phyloP scores from a whole-genome alignment of 371 early-diverging fungal genomes.

The Mortierella sp. region DNA sequence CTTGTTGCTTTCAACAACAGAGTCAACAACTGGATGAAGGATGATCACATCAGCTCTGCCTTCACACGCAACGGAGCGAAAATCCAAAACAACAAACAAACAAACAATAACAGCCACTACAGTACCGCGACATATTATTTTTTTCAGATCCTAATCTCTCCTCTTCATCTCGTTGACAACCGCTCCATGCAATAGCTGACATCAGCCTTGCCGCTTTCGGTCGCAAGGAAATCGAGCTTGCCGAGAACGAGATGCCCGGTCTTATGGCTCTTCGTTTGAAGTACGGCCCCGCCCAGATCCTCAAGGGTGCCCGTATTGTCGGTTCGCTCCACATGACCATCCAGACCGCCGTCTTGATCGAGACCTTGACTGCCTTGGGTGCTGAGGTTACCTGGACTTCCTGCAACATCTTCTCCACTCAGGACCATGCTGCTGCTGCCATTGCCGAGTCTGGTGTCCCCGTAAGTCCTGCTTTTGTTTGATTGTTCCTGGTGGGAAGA shows the following conservation, averaged over 20 bases:
- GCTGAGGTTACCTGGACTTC: conserved; percentile 99
- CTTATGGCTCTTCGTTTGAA: conserved; percentile 94
- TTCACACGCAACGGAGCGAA: no score
- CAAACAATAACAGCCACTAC: background rate
- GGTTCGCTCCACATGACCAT: conserved; percentile 99
- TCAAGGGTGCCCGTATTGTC: conserved; percentile 97
- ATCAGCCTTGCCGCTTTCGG: conserved; percentile 94
- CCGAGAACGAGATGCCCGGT: conserved; percentile 99
- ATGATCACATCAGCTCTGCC: background rate
- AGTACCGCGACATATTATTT: background rate
- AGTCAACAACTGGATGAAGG: background rate
- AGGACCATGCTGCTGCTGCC: conserved; percentile 96
- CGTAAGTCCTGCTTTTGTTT: conserved; percentile 27
- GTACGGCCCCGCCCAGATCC: conserved; percentile 93
- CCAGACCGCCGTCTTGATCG: conserved; percentile 98
- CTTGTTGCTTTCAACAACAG: background rate
- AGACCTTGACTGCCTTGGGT: conserved; percentile 95
- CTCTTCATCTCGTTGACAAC: background rate
- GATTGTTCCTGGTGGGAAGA: background rate
- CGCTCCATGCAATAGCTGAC: conserved; percentile 71
- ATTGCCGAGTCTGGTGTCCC: conserved; percentile 89
- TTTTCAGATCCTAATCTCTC: conserved; percentile 7
- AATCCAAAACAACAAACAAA: background rate
- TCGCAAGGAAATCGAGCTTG: conserved; percentile 95
- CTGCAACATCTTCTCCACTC: conserved; percentile 99